Evolutionary conservation across 805 yeast species (phyloP).

Genomic region (Teunomyces panamensis): DNA sequence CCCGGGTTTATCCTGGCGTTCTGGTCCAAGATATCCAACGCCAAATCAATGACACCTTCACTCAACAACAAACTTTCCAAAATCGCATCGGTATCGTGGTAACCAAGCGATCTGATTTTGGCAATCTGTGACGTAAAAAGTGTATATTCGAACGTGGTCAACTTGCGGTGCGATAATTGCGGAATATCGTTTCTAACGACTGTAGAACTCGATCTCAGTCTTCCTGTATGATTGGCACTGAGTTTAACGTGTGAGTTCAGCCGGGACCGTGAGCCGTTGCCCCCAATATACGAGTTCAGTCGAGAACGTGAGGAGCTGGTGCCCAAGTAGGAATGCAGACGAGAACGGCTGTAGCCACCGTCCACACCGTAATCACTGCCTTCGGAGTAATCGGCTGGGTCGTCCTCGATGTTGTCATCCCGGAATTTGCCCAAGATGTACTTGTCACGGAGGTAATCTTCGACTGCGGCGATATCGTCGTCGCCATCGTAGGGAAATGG

Average conservation of each 20-base stretch:
- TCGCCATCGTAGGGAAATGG: conserved; percentile 79
- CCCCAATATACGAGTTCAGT: conserved; percentile 8
- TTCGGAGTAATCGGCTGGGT: conserved; percentile 20
- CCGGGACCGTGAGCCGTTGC: conserved; percentile 10
- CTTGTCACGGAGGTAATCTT: conserved; percentile 61
- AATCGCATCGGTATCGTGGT: conserved; percentile 50
- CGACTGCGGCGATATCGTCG: conserved; percentile 54
- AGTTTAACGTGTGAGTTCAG: conserved; percentile 11
- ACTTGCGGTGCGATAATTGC: conserved; percentile 46
- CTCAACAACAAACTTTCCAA: conserved; percentile 62
- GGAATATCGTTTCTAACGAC: conserved; percentile 23
- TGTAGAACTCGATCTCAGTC: conserved; percentile 10
- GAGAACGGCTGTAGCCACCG: conserved; percentile 6
- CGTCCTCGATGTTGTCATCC: conserved; percentile 35
- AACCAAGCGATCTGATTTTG: conserved; percentile 52
- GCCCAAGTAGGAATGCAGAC: conserved; percentile 8
- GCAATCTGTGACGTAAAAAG: conserved; percentile 50
- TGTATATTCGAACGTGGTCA: conserved; percentile 51
- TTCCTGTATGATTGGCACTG: conserved; percentile 11
- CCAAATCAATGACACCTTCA: conserved; percentile 57
- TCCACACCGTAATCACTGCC: conserved; percentile 13
- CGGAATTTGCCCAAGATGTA: conserved; percentile 63
- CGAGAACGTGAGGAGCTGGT: conserved; percentile 6
- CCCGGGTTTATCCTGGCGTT: conserved; percentile 33
- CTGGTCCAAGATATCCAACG: conserved; percentile 54